These are phyloP conservation scores for Saprolegnia diclina DNA, from an alignment of 352 stramenopile species.

Conservation along the genomic window DNA sequence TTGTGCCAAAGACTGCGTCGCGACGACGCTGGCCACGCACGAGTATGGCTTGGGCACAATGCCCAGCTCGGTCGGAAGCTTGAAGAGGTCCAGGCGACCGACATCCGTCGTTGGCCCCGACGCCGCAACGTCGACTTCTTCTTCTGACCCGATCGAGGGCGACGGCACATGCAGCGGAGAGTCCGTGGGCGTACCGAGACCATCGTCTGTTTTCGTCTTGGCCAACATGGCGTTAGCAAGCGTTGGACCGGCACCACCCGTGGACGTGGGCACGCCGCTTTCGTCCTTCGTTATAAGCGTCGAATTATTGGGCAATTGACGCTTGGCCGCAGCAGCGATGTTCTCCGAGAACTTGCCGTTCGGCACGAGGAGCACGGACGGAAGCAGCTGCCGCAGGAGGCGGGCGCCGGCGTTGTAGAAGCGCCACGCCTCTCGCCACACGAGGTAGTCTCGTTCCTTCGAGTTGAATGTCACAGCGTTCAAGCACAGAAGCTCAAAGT, in stretches of 20 bases:
- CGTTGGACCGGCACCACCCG: not conserved
- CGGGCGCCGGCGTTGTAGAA: slow-evolving; percentile 84
- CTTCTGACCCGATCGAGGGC: not conserved
- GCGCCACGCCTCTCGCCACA: slow-evolving; percentile 90
- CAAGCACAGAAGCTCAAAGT: slow-evolving; percentile 94
- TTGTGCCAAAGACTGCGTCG: slow-evolving; percentile 67
- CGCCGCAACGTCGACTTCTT: not conserved
- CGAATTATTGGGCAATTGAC: slow-evolving; percentile 76
- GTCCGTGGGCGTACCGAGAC: not conserved
- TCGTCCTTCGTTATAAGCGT: slow-evolving; percentile 31
- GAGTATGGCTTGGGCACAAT: slow-evolving; percentile 46
- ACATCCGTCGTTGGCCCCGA: not conserved
- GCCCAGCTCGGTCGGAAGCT: slow-evolving; percentile 62
- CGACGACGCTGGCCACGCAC: slow-evolving; percentile 58
- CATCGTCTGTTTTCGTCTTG: slow-evolving; percentile 1
- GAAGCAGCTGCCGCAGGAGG: slow-evolving; percentile 64
- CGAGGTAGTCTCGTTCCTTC: slow-evolving; percentile 77
- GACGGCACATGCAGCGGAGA: not conserved
- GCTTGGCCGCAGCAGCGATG: slow-evolving; percentile 58
- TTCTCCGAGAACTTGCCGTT: slow-evolving; percentile 33
- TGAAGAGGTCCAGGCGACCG: slow-evolving; percentile 27
- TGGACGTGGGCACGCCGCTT: not conserved
- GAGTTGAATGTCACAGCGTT: slow-evolving; percentile 96
- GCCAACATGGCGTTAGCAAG: not conserved
- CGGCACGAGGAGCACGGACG: slow-evolving; percentile 25